phyloP scores from a whole-genome alignment of 176 grass and related monocot genomes.

The Avena sativa region DNA sequence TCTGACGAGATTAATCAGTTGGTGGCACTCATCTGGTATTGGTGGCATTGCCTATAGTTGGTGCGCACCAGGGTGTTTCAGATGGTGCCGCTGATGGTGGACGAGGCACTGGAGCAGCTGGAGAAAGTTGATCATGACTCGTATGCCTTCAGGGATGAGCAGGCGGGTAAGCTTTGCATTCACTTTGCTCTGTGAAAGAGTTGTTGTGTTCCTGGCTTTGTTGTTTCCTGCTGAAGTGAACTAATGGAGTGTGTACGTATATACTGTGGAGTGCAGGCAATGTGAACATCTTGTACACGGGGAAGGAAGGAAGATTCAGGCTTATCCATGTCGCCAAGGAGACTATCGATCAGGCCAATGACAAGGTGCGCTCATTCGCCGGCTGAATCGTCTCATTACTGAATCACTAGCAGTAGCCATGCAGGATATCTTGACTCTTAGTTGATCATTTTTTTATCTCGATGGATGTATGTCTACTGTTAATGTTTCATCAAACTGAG shows the following conservation, averaged over 20 bases:
- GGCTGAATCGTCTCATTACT: not conserved
- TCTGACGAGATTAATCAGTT: not conserved
- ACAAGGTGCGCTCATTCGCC: not conserved
- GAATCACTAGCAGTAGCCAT: not conserved
- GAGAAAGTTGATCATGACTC: slow-evolving; percentile 76
- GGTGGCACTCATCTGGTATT: not conserved
- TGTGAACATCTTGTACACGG: slow-evolving; percentile 86
- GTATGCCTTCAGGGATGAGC: slow-evolving; percentile 81
- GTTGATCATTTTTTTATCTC: too few relatives aligned
- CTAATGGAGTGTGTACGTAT: too few relatives aligned
- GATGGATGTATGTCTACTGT: not conserved
- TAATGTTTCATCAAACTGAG: not conserved
- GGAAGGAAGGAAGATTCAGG: slow-evolving; percentile 68
- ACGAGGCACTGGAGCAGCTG: slow-evolving; percentile 78
- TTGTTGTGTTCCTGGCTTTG: not conserved
- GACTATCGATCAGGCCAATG: slow-evolving; percentile 1
- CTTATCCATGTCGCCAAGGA: slow-evolving; percentile 54
- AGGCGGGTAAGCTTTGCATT: slow-evolving; percentile 48
- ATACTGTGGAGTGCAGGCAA: slow-evolving; percentile 39
- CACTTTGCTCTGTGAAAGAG: not conserved
- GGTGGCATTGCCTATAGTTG: slow-evolving; percentile 46
- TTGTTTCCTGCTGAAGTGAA: not conserved
- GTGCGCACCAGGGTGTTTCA: slow-evolving; percentile 86
- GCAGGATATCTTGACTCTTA: too few relatives aligned
- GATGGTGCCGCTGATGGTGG: slow-evolving; percentile 76